These are phyloP conservation scores for Apiotrichum porosum DNA, from an alignment of 1,284 basidiomycete genomes.

Conservation along the genomic window DNA sequence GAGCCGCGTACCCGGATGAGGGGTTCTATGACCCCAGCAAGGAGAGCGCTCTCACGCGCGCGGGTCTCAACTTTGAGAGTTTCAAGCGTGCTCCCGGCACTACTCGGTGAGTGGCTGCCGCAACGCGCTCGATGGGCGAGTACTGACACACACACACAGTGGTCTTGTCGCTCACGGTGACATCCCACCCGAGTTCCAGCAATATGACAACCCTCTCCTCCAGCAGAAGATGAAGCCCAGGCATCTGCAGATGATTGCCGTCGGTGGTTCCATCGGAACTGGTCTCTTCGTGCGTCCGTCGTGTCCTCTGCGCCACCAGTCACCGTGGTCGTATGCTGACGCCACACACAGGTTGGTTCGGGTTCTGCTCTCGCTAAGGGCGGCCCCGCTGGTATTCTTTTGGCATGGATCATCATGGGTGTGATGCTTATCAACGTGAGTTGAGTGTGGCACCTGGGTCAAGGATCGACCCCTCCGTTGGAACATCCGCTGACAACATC, in stretches of 20 bases:
- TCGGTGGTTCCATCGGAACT: conserved; percentile 54
- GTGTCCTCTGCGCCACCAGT: too few species aligned
- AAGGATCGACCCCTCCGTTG: conserved; percentile 1
- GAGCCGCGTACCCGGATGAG: conserved; percentile 1
- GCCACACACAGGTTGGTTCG: conserved; percentile 44
- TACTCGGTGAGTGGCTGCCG: conserved; percentile 35
- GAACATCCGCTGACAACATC: too few species aligned
- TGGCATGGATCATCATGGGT: conserved; percentile 45
- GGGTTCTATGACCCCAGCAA: conserved; percentile 46
- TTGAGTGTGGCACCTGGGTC: neutral
- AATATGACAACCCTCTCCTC: conserved; percentile 41
- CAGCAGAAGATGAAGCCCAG: conserved; percentile 49
- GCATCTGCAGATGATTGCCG: conserved; percentile 47
- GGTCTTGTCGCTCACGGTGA: conserved; percentile 37
- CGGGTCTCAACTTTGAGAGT: conserved; percentile 45
- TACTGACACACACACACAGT: too few species aligned
- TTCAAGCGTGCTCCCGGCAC: conserved; percentile 51
- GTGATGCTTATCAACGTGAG: conserved; percentile 17
- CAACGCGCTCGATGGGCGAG: too few species aligned
- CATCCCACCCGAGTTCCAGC: conserved; percentile 25
- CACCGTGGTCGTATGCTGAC: too few species aligned
- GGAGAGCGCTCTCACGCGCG: conserved; percentile 44
- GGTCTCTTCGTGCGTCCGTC: conserved; percentile 39
- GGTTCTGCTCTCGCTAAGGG: conserved; percentile 50
- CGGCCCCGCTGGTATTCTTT: conserved; percentile 52